Evolutionary conservation across 768 basidiomycete genomes (phyloP), one percentile per base, ranked within the genome.

Genomic region (Tephrocybe sp.): DNA sequence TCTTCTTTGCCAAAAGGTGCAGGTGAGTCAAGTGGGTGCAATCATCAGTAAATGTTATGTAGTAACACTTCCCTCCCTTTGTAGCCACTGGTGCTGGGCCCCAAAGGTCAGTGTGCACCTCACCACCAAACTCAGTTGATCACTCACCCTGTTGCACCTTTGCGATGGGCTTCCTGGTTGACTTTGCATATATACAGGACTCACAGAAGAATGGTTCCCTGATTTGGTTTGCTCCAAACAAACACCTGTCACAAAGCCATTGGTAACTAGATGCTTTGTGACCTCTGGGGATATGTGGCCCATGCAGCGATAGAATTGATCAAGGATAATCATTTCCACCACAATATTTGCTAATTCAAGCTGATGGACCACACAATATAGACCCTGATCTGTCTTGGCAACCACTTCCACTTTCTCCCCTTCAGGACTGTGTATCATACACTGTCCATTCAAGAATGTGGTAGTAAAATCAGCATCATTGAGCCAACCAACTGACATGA

Each of bases 141-240:
- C 58, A 56, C 5, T 68, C 58, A 1, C 65, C 63, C n/a, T 61
- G 37, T 1, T 64, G 54, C 6, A 64, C 64, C 44, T 68, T 67
- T 15, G 58, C 44, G 21, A 73, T 54, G 0, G 70, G 58, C 49
- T 70, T 69, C 0, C 63, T 47, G 0, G 59, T 74, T 0, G 64
- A 60, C 52, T 78, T 80, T 1, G 66, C 76, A 46, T 72, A 72
- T 1, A 71, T 56, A 38, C 79, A 80, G 0, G 72, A 69, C 13
- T 75, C 63, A 52, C 78, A 80, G 19, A 65, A 63, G 39, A 63
- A 57, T 5, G n/a, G n/a, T n/a, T 60, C 47, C 62, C 47, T 1
- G 35, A 53, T 3, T 55, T 16, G 1, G 49, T 39, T 1, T 43
- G 16, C 9, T 64, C 56, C 7, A 72, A 51, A 5, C 47, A 37